Percentiles rank a stretch among this genome's conserved stretches.
Conservation (phyloP, 352 stramenopile genomes). For the Hyaloperonospora brassicae region DNA sequence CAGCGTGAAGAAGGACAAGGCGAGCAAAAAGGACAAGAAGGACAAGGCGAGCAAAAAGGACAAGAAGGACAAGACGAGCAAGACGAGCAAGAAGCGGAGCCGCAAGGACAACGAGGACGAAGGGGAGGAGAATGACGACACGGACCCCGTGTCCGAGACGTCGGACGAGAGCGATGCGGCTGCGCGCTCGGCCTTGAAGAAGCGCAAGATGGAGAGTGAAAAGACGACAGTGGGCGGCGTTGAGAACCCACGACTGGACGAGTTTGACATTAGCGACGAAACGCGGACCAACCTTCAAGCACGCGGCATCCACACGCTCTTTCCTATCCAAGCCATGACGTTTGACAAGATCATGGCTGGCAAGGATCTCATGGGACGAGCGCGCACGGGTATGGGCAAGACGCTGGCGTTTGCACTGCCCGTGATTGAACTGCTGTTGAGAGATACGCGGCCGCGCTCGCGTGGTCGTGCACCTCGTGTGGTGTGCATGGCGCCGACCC, state of each 20-base stretch:
- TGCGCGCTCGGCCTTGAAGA: slow-evolving; percentile 24
- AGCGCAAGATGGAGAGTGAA: slow-evolving; percentile 31
- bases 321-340: slow-evolving; percentile 90
- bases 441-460: slow-evolving; percentile 66
- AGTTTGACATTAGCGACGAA: slow-evolving; percentile 56
- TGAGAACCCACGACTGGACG: slow-evolving; percentile 63
- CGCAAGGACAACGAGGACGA: slow-evolving; percentile 34
- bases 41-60: slow-evolving; percentile 30
- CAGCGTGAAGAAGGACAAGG: slow-evolving; percentile 36
- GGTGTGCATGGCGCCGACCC: slow-evolving; percentile 95
- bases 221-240: slow-evolving; percentile 33
- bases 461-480: slow-evolving; percentile 82
- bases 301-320: slow-evolving; percentile 82
- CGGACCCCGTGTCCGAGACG: slow-evolving; percentile 32
- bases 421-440: slow-evolving; percentile 87
- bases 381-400: slow-evolving; percentile 97
- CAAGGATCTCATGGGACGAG: slow-evolving; percentile 95
- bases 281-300: slow-evolving; percentile 59
- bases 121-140: slow-evolving; percentile 25
- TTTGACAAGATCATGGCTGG: slow-evolving; percentile 93
- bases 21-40: slow-evolving; percentile 57
- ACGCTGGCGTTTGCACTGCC: slow-evolving; percentile 97
- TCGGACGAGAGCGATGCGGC: slow-evolving; percentile 54
- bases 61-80: slow-evolving; percentile 62
- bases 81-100: slow-evolving; percentile 67